Evolutionary conservation across 139 green algal species (phyloP).

Genomic region (Diplosphaera chodatii): DNA sequence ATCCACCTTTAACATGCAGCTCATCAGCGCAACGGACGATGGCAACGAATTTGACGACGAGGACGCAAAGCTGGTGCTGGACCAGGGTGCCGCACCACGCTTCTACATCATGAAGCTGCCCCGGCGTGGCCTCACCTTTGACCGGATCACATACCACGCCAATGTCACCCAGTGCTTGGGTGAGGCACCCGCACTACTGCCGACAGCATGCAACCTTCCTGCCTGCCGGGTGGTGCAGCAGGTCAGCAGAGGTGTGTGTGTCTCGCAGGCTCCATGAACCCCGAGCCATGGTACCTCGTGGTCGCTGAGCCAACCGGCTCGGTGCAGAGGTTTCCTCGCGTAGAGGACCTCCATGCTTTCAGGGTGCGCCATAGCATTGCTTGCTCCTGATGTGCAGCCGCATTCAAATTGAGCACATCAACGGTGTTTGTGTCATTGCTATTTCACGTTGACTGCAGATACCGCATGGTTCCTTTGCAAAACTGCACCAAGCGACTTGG

Average conservation of each 20-base stretch:
- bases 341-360: constrained; percentile 41
- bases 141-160: constrained; percentile 86
- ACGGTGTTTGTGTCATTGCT: no score
- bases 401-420: no score
- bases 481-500: constrained; percentile 67
- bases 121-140: constrained; percentile 51
- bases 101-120: constrained; percentile 95
- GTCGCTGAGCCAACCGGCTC: constrained; percentile 54
- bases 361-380: background rate
- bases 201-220: no score
- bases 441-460: constrained; percentile 8
- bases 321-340: constrained; percentile 1
- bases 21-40: constrained; percentile 50
- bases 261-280: constrained; percentile 12
- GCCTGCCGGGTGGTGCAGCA: no score
- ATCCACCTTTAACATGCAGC: constrained; percentile 23
- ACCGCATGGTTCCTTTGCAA: constrained; percentile 35
- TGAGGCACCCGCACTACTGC: background rate
- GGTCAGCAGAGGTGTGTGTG: no score
- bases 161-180: constrained; percentile 73
- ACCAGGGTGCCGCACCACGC: constrained; percentile 43
- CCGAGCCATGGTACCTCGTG: constrained; percentile 71
- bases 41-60: constrained; percentile 57
- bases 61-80: constrained; percentile 61
- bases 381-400: no score